Evolutionary conservation across 2,329 filamentous ascomycete species (phyloP).

Genomic region (Penicillium psychrosexuale): DNA sequence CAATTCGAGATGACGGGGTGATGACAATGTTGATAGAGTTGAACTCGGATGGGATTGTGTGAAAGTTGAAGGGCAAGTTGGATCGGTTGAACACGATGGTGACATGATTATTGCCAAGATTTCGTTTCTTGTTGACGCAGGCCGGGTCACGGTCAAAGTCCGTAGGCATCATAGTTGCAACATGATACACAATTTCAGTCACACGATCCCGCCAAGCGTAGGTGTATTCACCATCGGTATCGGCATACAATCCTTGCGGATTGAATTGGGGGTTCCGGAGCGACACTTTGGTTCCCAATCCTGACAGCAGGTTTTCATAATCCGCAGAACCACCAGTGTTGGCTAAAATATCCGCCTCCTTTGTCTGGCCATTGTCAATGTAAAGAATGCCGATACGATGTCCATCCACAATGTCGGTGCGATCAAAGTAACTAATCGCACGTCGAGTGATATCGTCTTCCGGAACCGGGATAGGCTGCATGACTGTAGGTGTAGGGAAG

Average conservation of each 20-base stretch:
- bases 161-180: slow-evolving; percentile 96
- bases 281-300: slow-evolving; percentile 75
- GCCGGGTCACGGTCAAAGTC: slow-evolving; percentile 71
- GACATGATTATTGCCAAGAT: slow-evolving; percentile 96
- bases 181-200: slow-evolving; percentile 92
- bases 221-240: slow-evolving; percentile 80
- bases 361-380: slow-evolving; percentile 78
- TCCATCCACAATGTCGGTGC: slow-evolving; percentile 83
- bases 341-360: slow-evolving; percentile 78
- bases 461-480: slow-evolving; percentile 73
- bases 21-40: slow-evolving; percentile 98
- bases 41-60: slow-evolving; percentile 91
- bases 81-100: slow-evolving; percentile 99
- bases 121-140: slow-evolving; percentile 82
- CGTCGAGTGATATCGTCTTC: slow-evolving; percentile 68
- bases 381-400: slow-evolving; percentile 96
- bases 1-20: slow-evolving; percentile 63
- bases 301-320: slow-evolving; percentile 79
- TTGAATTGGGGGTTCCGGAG: slow-evolving; percentile 85
- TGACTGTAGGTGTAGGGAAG: slow-evolving; percentile 46
- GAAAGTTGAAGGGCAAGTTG: slow-evolving; percentile 80
- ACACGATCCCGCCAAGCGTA: slow-evolving; percentile 94
- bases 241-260: slow-evolving; percentile 82
- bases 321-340: slow-evolving; percentile 84
- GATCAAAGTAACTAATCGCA: slow-evolving; percentile 78